Conservation (phyloP, 2,329 filamentous ascomycete species). For the Cercospora sp. region DNA sequence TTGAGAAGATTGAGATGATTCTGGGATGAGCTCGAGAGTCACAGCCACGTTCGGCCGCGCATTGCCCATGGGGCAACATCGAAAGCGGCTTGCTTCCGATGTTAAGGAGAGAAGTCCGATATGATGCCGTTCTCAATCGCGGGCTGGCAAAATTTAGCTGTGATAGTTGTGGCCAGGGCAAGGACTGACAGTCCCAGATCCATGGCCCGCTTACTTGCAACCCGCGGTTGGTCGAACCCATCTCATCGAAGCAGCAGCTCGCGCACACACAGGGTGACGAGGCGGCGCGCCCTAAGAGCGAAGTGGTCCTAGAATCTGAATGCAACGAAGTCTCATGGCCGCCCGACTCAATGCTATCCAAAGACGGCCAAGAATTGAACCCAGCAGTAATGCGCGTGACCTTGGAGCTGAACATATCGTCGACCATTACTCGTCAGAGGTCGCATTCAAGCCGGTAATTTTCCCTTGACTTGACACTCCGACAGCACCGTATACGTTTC, state of each 20-base stretch:
- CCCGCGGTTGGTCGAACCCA: background rate
- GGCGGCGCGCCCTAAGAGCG: background rate
- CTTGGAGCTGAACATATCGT: background rate
- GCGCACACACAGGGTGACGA: background rate
- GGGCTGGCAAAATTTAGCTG: background rate
- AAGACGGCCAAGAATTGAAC: background rate
- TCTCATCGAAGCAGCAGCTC: background rate
- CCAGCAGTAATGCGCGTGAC: background rate
- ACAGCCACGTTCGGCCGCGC: background rate
- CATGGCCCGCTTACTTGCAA: background rate
- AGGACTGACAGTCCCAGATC: background rate
- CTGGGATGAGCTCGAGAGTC: background rate
- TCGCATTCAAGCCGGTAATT: background rate
- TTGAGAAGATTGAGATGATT: background rate
- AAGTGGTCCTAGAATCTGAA: background rate
- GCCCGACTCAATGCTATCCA: background rate
- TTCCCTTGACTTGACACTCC: background rate
- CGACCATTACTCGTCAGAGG: background rate
- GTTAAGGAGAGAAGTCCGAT: background rate
- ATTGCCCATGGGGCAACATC: background rate
- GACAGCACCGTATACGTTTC: background rate
- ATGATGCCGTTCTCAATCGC: background rate
- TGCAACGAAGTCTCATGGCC: background rate
- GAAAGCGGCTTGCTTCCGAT: background rate
- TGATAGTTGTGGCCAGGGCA: background rate